Conservation (phyloP, 2,329 filamentous ascomycete species). For the Aspergillus quadricinctus region DNA sequence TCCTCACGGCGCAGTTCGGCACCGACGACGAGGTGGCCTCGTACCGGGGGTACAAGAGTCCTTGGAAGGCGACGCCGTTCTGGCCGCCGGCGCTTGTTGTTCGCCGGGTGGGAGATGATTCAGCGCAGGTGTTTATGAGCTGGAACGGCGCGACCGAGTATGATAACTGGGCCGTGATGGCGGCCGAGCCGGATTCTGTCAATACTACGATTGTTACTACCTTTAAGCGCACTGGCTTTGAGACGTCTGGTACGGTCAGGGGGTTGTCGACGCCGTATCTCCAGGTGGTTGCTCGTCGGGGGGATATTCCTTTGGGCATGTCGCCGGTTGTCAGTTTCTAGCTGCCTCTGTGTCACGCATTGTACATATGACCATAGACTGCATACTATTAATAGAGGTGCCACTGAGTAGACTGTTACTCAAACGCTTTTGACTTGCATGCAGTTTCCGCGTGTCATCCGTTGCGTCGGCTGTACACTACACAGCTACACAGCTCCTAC, state of each 20-base stretch:
- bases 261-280: conserved; percentile 17
- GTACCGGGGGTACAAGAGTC: conserved; percentile 34
- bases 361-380: neutral
- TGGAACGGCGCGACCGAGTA: conserved; percentile 39
- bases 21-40: conserved; percentile 26
- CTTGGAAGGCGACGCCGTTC: conserved; percentile 31
- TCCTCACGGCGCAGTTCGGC: conserved; percentile 32
- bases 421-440: no score
- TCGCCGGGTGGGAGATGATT: conserved; percentile 8
- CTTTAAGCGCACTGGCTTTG: conserved; percentile 25
- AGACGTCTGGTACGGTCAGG: conserved; percentile 18
- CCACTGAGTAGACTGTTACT: no score
- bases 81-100: conserved; percentile 23
- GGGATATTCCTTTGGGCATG: conserved; percentile 18
- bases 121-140: conserved; percentile 32
- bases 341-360: neutral
- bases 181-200: conserved; percentile 14
- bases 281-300: conserved; percentile 27
- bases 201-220: conserved; percentile 17
- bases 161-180: conserved; percentile 33
- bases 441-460: no score
- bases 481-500: no score
- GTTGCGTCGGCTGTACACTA: no score
- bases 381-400: neutral
- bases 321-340: conserved; percentile 16